Base-by-base conservation (phyloP, 78 protist genomes). In the Emiliania huxleyi region DNA sequence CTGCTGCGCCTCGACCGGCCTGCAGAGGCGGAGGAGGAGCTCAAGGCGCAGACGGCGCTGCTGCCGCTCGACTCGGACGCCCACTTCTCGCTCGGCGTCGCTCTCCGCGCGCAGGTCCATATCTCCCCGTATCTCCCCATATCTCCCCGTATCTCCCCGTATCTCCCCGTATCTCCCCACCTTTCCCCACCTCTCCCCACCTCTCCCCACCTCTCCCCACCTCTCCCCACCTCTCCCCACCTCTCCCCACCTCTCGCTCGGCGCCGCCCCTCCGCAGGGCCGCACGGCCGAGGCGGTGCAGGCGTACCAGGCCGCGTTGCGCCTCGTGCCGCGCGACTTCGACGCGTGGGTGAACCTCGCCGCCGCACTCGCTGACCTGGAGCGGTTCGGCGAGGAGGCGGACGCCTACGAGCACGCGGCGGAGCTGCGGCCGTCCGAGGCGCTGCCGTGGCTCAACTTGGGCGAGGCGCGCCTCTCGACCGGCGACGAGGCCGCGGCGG, bases 41-140 rank as follows among this genome's bases (percentile, higher is more conserved):
- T 40, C 35, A 1, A 48, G 15, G 46, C 46, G n/a, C 85, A 77
- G 46, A 5, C 40, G 15, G 37, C 23, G 3, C 85, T 37, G 85
- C 48, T 77, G 35, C 85, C 85, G n/a, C 85, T 45, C 43, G 85
- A 77, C 46, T 37, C 48, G 48, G 85, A 77, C 46, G 85, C 85
- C 29, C 48, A 77, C 46, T 77, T 77, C 26, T 1, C 46, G 46
- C 85, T 77, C 33, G 85, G 85, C 46, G 48, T 40, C 48, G 85
- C 85, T 45, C 85, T 77, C 46, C 85, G 85, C 4, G 85, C 85
- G 85, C n/a, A n/a, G n/a, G n/a, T n/a, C n/a, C n/a, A n/a, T n/a
- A n/a, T n/a, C n/a, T n/a, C n/a, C n/a, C n/a, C n/a, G n/a, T n/a
- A n/a, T n/a, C n/a, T n/a, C n/a, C n/a, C n/a, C n/a, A n/a, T n/a